A percentile compares a stretch with the other conserved stretches of the same genome.
Evolutionary conservation across 192 early-diverging fungal species (phyloP).

Genomic region (Chytriomyces sp.): DNA sequence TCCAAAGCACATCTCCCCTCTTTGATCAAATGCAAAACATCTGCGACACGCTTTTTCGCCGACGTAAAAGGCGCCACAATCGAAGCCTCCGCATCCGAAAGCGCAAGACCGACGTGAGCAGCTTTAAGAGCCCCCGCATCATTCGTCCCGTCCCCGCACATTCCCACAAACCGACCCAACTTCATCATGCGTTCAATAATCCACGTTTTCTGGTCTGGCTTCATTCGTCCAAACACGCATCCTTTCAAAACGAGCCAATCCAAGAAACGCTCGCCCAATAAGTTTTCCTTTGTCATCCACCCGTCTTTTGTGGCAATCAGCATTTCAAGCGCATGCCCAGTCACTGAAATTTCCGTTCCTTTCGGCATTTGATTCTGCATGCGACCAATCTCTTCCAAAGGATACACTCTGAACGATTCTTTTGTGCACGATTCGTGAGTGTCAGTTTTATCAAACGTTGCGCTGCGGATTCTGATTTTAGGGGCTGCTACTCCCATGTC

Average conservation of each 20-base stretch:
- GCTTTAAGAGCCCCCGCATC: conserved; percentile 85
- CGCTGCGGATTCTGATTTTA: conserved; percentile 30
- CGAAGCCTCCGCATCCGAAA: conserved; percentile 82
- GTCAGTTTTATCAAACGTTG: conserved; percentile 5
- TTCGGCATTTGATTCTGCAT: not conserved
- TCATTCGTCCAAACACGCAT: conserved; percentile 77
- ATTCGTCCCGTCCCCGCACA: conserved; percentile 90
- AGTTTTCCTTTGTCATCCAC: conserved; percentile 33
- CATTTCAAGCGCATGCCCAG: conserved; percentile 68
- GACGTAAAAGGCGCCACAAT: conserved; percentile 88
- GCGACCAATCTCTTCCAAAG: conserved; percentile 34
- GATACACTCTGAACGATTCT: conserved; percentile 24
- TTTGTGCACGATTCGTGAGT: not conserved
- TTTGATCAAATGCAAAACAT: conserved; percentile 64
- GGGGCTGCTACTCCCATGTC: not conserved
- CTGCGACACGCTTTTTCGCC: conserved; percentile 57
- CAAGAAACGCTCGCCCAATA: conserved; percentile 38
- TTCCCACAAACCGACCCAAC: conserved; percentile 71
- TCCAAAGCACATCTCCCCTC: conserved; percentile 82
- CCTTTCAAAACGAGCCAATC: conserved; percentile 63
- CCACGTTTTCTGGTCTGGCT: conserved; percentile 77
- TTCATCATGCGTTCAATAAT: conserved; percentile 75
- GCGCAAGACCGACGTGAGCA: conserved; percentile 82
- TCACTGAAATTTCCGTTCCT: conserved; percentile 69
- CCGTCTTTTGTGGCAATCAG: conserved; percentile 46